A percentile compares a stretch with the other conserved stretches of the same genome.
phyloP scores from a whole-genome alignment of 345 rosid genomes.

The Camelina laxa region DNA sequence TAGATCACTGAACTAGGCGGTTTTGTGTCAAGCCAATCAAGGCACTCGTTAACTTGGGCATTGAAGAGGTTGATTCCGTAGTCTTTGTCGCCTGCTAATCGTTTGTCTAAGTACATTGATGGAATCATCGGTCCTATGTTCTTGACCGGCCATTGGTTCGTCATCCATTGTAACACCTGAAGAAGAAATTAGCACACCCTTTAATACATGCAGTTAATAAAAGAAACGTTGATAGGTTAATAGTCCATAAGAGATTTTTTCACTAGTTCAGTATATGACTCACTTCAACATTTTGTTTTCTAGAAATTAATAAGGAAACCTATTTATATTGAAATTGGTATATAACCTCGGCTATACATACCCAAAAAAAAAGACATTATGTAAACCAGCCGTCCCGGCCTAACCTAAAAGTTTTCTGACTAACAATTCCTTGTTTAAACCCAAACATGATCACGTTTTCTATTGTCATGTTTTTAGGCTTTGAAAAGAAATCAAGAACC shows the following conservation, averaged over 20 bases:
- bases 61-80: slow-evolving; percentile 60
- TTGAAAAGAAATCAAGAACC: neutral
- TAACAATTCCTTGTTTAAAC: neutral
- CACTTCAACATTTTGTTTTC: neutral
- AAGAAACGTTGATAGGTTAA: neutral
- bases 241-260: neutral
- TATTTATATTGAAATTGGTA: neutral
- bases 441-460: neutral
- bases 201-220: neutral
- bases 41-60: slow-evolving; percentile 43
- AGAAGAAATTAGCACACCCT: neutral
- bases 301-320: neutral
- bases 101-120: slow-evolving; percentile 57
- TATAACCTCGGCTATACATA: neutral
- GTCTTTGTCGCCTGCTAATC: slow-evolving; percentile 52
- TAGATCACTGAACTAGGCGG: slow-evolving; percentile 52
- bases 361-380: slow-evolving; percentile 3
- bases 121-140: slow-evolving; percentile 61
- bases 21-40: slow-evolving; percentile 62
- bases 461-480: neutral
- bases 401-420: neutral
- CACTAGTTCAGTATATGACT: neutral
- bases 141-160: slow-evolving; percentile 46
- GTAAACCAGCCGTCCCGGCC: slow-evolving; percentile 1
- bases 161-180: slow-evolving; percentile 57